Evolutionary conservation across 2,329 filamentous ascomycete genomes (phyloP).

Genomic region (Sclerotinia subarctica): DNA sequence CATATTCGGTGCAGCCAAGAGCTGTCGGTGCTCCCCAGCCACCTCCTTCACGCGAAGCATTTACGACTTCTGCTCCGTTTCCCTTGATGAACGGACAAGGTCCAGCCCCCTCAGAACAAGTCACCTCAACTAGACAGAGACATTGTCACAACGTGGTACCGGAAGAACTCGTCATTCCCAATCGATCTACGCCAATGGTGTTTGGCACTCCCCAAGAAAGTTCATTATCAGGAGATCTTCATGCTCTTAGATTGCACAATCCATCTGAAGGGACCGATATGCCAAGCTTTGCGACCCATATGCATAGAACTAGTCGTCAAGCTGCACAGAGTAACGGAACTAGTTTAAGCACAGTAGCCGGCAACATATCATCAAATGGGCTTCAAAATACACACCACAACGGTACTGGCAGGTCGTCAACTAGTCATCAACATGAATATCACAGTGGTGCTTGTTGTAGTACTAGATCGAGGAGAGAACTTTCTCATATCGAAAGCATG

Average conservation of each 20-base stretch:
- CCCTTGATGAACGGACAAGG: too few relatives aligned
- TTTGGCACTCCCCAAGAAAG: neutral
- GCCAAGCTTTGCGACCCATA: too few relatives aligned
- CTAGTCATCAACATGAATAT: neutral
- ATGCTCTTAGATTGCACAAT: neutral
- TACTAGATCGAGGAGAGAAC: too few relatives aligned
- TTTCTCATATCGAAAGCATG: too few relatives aligned
- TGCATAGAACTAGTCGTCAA: too few relatives aligned
- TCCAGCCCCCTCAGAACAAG: too few relatives aligned
- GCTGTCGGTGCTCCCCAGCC: neutral
- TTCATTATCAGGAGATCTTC: neutral
- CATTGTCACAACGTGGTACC: neutral
- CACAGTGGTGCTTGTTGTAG: neutral
- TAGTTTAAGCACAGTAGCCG: neutral
- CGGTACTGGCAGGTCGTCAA: neutral
- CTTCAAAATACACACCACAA: neutral
- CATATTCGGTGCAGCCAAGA: neutral
- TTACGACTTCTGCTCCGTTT: too few relatives aligned
- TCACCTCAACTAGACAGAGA: too few relatives aligned
- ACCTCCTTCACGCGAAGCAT: too few relatives aligned
- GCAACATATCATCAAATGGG: neutral
- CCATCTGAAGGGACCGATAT: too few relatives aligned
- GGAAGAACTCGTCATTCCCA: neutral
- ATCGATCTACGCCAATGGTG: neutral
- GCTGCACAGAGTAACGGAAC: neutral